Conservation (phyloP, 306 rosid species). For the Ammopiptanthus mongolicus region DNA sequence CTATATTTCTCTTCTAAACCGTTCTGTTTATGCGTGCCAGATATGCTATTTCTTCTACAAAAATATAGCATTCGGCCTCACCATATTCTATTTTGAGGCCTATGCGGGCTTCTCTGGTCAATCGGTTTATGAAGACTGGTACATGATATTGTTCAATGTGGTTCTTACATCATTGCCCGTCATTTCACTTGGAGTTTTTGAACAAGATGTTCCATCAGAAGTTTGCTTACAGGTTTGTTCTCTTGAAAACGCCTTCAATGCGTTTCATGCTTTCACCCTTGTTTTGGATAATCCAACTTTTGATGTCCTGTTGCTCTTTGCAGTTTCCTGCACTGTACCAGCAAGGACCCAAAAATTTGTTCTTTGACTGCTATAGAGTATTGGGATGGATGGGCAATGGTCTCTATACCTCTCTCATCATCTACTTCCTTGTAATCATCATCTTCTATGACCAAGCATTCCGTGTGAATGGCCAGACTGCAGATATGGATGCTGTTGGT, state of each 20-base stretch:
- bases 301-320: conserved; percentile 4
- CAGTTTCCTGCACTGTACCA: conserved; percentile 98
- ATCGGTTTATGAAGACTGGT: conserved; percentile 91
- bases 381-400: conserved; percentile 98
- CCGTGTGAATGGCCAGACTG: conserved; percentile 69
- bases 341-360: conserved; percentile 87
- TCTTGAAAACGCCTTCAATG: not conserved
- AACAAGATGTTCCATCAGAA: conserved; percentile 97
- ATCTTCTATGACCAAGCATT: conserved; percentile 83
- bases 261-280: conserved; percentile 1
- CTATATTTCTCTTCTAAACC: conserved; percentile 1
- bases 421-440: conserved; percentile 72
- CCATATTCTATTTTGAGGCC: conserved; percentile 95
- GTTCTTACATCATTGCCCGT: conserved; percentile 96
- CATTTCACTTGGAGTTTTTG: conserved; percentile 97
- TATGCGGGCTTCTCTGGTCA: conserved; percentile 93
- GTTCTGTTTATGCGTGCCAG: conserved; percentile 42
- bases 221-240: conserved; percentile 92
- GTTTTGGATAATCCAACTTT: conserved; percentile 6
- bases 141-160: conserved; percentile 90
- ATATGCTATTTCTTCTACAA: conserved; percentile 99
- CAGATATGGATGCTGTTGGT: conserved; percentile 86
- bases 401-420: conserved; percentile 66
- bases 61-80: conserved; percentile 95
- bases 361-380: conserved; percentile 89